Evolutionary conservation across 2,329 filamentous ascomycete genomes (phyloP), one percentile per base, ranked within the genome.

Genomic region (Sporothrix dimorphospora): DNA sequence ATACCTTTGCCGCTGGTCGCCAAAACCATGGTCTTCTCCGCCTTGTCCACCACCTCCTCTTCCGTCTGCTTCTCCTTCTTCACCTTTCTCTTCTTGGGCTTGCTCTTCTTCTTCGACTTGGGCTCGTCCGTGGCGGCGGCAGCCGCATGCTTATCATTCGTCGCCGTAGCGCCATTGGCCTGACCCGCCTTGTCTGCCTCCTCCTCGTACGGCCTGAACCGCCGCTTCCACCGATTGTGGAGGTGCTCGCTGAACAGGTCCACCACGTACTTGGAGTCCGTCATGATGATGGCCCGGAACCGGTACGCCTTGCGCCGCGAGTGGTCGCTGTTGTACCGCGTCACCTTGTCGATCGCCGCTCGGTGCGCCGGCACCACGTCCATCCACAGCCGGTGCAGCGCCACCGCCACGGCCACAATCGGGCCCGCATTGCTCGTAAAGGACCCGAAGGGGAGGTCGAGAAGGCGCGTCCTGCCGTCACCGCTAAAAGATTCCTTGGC

Each of bases 291-390:
- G 27, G 55, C 72, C n/a, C 72, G 69, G 47, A 73, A 69, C 12
- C 72, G 63, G 47, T 73, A 73, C 9, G 72, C 72, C 69, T 69
- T 71, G 63, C 69, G 69, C 47, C 72, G 72, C 38, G 69, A 27
- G 24, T 73, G 72, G 69, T 73, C 69, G 69, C 72, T 73, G 45
- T 53, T 73, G 53, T 66, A 55, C 19, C 53, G 61, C 16, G 72
- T 30, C 11, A 66, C 69, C 21, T 9, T 5, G 57, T 73, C 72
- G n/a, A 73, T 66, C n/a, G 69, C 69, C 9, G 51, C 11, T 1
- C 72, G 72, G 69, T 73, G 72, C 3, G 27, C 16, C 30, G 72
- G 72, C 21, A 73, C 34, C 7, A 73, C 65, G 24, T 38, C 21
- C 24, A 19, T 14, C 69, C 69, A 73, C 2, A 73, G n/a, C 2